phyloP scores from a whole-genome alignment of 148 eudicot genomes.

The Vaccinium darrowii region DNA sequence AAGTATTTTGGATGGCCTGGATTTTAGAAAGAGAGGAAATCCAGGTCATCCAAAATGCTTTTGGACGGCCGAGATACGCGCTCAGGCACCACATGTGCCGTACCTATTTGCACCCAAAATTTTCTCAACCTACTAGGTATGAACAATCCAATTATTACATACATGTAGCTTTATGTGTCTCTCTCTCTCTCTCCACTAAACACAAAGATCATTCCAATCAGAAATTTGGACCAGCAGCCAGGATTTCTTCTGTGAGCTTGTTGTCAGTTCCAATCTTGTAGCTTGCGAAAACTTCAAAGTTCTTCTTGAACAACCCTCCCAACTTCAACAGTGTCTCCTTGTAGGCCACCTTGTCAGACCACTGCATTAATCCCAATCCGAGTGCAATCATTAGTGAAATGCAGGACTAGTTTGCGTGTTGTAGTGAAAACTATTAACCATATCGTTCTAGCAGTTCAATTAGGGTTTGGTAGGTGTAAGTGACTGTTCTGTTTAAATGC shows the following conservation, averaged over 20 bases:
- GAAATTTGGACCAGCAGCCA: constrained; percentile 71
- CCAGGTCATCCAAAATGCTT: too few relatives aligned
- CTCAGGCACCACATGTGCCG: too few relatives aligned
- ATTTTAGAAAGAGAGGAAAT: too few relatives aligned
- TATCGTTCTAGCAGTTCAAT: neutral
- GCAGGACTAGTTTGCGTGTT: neutral
- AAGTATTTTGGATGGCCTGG: too few relatives aligned
- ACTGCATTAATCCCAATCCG: constrained; percentile 33
- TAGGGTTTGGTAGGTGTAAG: neutral
- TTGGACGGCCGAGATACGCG: too few relatives aligned
- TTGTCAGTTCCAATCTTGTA: constrained; percentile 60
- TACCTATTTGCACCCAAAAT: too few relatives aligned
- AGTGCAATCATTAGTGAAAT: neutral
- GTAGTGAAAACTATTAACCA: too few relatives aligned
- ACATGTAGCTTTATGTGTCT: neutral
- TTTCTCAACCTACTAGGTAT: neutral
- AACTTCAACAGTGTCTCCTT: constrained; percentile 55
- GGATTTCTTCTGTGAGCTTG: constrained; percentile 59
- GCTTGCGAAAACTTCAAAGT: constrained; percentile 57
- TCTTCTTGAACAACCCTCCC: constrained; percentile 67
- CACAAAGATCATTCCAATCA: constrained; percentile 15
- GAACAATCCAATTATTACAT: neutral
- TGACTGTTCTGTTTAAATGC: neutral
- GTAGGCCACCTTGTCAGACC: constrained; percentile 58
- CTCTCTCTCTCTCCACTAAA: neutral